Evolutionary conservation across 2,329 filamentous ascomycete species (phyloP).

Genomic region (Talaromyces sp.): DNA sequence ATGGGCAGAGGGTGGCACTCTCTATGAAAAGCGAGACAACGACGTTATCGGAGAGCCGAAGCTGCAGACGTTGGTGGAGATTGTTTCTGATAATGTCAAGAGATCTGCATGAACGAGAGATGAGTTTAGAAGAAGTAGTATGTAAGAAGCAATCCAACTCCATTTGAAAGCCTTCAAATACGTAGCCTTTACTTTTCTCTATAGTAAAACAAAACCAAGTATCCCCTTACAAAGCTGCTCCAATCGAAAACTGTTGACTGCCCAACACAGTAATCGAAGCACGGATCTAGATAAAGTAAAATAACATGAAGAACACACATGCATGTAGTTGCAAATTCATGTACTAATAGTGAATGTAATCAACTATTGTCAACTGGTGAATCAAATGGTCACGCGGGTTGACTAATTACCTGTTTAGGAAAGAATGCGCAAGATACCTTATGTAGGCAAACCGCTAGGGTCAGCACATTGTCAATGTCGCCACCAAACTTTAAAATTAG

Average conservation of each 20-base stretch:
- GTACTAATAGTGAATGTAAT: too few relatives aligned
- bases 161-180: not conserved
- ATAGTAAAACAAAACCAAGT: not conserved
- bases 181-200: too few relatives aligned
- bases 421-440: too few relatives aligned
- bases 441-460: not conserved
- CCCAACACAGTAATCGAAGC: too few relatives aligned
- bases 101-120: not conserved
- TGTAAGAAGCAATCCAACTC: too few relatives aligned
- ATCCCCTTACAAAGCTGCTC: not conserved
- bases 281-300: too few relatives aligned
- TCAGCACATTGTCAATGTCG: not conserved
- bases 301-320: too few relatives aligned
- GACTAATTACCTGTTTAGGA: too few relatives aligned
- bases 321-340: too few relatives aligned
- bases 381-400: too few relatives aligned
- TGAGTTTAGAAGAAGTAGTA: not conserved
- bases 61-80: constrained; percentile 49
- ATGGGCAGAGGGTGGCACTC: constrained; percentile 66
- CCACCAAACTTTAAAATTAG: not conserved
- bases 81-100: constrained; percentile 30
- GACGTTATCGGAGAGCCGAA: constrained; percentile 50
- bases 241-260: not conserved
- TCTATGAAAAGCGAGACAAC: constrained; percentile 67
- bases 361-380: too few relatives aligned